Conservation (phyloP, 768 basidiomycete genomes). For the Tricholoma hemisulphureum region DNA sequence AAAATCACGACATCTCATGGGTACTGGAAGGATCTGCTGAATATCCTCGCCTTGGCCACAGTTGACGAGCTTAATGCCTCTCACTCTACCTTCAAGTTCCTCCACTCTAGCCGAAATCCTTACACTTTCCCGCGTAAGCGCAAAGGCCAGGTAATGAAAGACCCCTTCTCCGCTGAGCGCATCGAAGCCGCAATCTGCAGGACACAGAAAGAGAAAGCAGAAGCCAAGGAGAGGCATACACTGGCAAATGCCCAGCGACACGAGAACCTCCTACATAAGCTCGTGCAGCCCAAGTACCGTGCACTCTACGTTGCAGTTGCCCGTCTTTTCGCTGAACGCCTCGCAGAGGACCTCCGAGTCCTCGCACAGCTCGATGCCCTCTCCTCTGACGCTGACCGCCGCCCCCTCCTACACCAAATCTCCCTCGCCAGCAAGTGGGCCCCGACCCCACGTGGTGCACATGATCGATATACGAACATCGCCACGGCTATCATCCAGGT, state of each 20-base stretch:
- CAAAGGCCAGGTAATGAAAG: constrained; percentile 10
- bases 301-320: constrained; percentile 65
- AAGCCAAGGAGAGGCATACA: constrained; percentile 25
- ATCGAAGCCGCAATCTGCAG: constrained; percentile 19
- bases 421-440: constrained; percentile 72
- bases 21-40: constrained; percentile 75
- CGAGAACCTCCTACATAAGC: constrained; percentile 37
- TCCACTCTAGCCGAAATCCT: constrained; percentile 23
- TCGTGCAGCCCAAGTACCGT: constrained; percentile 49
- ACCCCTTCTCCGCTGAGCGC: constrained; percentile 19
- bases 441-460: constrained; percentile 54
- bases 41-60: constrained; percentile 61
- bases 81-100: constrained; percentile 27
- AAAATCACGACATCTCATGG: constrained; percentile 46
- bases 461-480: constrained; percentile 65
- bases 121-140: constrained; percentile 10
- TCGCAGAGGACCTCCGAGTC: constrained; percentile 46
- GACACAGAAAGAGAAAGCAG: constrained; percentile 16
- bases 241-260: constrained; percentile 27
- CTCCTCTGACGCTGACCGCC: constrained; percentile 26
- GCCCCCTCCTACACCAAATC: constrained; percentile 39
- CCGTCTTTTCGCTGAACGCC: constrained; percentile 54
- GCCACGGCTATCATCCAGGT: constrained; percentile 59
- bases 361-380: constrained; percentile 38
- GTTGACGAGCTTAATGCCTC: constrained; percentile 44